Evolutionary conservation across 1,139 yeast genomes (phyloP).

Genomic region (Protomyces pachydermus): DNA sequence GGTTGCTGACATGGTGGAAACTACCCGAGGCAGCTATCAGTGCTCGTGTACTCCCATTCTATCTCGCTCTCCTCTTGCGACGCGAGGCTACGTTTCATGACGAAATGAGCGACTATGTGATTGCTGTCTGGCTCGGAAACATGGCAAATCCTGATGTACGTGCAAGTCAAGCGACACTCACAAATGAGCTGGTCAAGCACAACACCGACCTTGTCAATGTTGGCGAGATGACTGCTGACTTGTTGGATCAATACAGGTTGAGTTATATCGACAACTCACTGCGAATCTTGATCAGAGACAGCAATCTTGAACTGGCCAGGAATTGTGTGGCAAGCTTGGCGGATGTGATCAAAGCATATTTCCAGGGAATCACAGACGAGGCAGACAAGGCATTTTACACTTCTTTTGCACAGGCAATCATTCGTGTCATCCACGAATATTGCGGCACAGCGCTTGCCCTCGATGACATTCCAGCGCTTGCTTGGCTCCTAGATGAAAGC

Average conservation of each 20-base stretch:
- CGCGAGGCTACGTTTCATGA: slow-evolving; percentile 1
- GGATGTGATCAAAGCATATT: background rate
- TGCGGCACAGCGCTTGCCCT: background rate
- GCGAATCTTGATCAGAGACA: background rate
- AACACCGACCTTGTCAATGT: background rate
- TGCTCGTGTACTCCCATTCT: slow-evolving; percentile 6
- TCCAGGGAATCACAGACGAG: background rate
- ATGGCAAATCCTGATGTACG: slow-evolving; percentile 6
- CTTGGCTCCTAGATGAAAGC: background rate
- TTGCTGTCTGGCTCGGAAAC: slow-evolving; percentile 2
- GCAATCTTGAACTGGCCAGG: background rate
- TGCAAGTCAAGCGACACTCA: slow-evolving; percentile 15
- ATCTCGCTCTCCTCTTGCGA: slow-evolving; percentile 2
- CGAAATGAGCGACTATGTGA: background rate
- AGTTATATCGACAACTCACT: background rate
- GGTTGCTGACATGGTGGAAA: slow-evolving; percentile 4
- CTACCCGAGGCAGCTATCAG: slow-evolving; percentile 1
- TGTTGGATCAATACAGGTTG: background rate
- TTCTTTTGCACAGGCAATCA: background rate
- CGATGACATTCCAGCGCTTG: background rate
- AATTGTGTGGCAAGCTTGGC: background rate
- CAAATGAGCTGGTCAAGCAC: slow-evolving; percentile 2
- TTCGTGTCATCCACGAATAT: background rate
- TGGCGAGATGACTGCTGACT: background rate
- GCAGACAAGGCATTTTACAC: background rate